Evolutionary conservation across 768 basidiomycete genomes (phyloP).

Genomic region (Phaeotremella skinneri): DNA sequence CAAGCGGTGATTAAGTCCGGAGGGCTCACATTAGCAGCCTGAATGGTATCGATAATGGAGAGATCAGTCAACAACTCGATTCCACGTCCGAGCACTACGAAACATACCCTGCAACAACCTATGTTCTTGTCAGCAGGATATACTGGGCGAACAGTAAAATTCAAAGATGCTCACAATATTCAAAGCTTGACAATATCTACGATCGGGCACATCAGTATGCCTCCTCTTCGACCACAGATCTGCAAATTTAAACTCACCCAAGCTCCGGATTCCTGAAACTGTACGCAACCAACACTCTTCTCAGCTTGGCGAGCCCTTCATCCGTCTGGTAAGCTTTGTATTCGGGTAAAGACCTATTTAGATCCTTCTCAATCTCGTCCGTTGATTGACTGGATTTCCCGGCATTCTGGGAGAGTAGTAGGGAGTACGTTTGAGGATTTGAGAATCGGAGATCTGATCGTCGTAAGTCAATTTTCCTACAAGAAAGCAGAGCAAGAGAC

Average conservation of each 20-base stretch:
- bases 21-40: conserved; percentile 48
- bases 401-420: conserved; percentile 69
- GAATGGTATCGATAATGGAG: neutral
- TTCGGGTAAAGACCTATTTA: conserved; percentile 92
- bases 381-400: conserved; percentile 82
- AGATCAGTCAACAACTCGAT: conserved; percentile 1
- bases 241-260: conserved; percentile 26
- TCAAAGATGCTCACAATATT: conserved; percentile 87
- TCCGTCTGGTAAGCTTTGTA: conserved; percentile 93
- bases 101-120: conserved; percentile 62
- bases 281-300: conserved; percentile 91
- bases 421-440: conserved; percentile 77
- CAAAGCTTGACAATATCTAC: conserved; percentile 98
- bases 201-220: neutral
- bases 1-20: neutral
- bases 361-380: conserved; percentile 98
- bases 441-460: conserved; percentile 67
- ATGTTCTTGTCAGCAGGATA: neutral
- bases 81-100: neutral
- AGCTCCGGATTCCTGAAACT: conserved; percentile 80
- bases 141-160: neutral
- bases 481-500: neutral
- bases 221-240: neutral
- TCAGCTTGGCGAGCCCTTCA: conserved; percentile 76
- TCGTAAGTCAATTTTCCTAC: neutral